Evolutionary conservation across 306 rosid species (phyloP).

Genomic region (Cucurbita argyrosperma): DNA sequence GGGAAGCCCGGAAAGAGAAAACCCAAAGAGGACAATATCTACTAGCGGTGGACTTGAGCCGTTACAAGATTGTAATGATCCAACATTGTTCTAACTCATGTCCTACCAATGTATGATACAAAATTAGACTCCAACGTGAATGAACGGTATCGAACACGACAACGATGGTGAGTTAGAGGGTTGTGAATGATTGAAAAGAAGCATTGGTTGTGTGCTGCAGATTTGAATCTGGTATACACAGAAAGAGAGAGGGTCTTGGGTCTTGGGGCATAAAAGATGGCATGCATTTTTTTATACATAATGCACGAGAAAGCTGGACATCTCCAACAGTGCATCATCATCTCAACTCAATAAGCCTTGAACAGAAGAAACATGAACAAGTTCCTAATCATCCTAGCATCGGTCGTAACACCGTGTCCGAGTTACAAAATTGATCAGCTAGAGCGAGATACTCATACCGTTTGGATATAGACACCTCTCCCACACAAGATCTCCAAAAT

Average conservation of each 20-base stretch:
- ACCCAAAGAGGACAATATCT: no score
- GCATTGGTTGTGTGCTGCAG: background rate
- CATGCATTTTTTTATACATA: constrained; percentile 1
- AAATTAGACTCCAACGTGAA: background rate
- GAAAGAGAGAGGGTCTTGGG: constrained; percentile 19
- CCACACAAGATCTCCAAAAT: constrained; percentile 24
- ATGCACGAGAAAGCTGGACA: background rate
- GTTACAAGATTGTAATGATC: background rate
- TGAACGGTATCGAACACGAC: background rate
- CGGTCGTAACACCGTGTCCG: constrained; percentile 15
- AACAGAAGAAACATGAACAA: constrained; percentile 16
- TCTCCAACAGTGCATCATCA: constrained; percentile 3
- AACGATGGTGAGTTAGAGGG: background rate
- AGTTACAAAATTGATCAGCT: constrained; percentile 70
- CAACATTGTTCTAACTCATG: background rate
- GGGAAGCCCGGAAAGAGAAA: no score
- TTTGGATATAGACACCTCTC: constrained; percentile 33
- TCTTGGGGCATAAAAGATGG: constrained; percentile 13
- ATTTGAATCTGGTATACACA: background rate
- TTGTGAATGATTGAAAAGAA: background rate
- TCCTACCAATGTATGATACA: background rate
- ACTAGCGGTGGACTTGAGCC: no score
- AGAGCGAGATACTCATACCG: constrained; percentile 21
- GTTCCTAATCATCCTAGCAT: constrained; percentile 8
- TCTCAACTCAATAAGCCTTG: constrained; percentile 18